These are phyloP conservation scores for Salpingoeca rosetta DNA, from an alignment of 78 protist species.

Conservation along the genomic window DNA sequence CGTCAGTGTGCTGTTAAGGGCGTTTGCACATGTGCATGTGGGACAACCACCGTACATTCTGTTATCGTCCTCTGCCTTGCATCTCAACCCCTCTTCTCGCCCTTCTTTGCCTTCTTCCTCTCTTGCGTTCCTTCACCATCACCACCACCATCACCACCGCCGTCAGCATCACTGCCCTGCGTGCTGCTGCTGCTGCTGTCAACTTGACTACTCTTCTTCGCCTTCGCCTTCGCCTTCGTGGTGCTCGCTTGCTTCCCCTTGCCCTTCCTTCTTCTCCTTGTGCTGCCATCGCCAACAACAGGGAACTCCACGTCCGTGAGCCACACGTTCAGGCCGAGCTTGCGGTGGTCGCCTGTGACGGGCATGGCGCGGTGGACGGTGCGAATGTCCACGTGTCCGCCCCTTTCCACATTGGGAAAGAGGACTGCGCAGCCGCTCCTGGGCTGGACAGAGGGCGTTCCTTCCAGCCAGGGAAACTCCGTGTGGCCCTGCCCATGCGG, in stretches of 20 bases:
- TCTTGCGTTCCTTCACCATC: no score
- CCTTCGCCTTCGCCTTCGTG: neutral
- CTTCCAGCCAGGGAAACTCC: neutral
- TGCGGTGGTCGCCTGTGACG: neutral
- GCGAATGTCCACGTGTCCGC: neutral
- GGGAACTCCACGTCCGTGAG: neutral
- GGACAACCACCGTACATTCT: no score
- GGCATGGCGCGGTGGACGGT: neutral
- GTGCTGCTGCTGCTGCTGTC: neutral
- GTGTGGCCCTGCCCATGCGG: neutral
- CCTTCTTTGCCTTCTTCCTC: no score
- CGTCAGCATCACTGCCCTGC: neutral
- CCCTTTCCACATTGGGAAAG: neutral
- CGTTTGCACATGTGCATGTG: no score
- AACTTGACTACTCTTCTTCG: neutral
- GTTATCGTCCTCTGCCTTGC: no score
- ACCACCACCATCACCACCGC: neutral
- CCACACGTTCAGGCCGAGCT: neutral
- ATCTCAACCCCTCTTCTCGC: no score
- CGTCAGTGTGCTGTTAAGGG: no score
- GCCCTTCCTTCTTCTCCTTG: neutral
- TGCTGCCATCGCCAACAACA: neutral
- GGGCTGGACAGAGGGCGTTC: neutral
- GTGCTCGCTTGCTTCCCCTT: neutral
- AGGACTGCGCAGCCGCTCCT: neutral